Evolutionary conservation across 352 stramenopile species (phyloP).

Genomic region (Pythium sukuiense): DNA sequence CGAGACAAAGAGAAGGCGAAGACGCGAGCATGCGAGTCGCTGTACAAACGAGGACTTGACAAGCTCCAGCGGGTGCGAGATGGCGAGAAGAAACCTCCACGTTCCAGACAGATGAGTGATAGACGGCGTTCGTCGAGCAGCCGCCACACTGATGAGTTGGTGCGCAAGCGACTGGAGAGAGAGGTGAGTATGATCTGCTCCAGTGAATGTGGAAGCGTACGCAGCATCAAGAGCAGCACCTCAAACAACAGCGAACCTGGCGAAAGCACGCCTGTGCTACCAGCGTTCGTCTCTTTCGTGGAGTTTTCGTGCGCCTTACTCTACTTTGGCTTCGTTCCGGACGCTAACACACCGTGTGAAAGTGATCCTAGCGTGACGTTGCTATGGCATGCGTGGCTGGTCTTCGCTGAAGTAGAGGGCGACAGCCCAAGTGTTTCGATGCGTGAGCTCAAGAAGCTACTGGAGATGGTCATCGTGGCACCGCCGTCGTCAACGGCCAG

Average conservation of each 20-base stretch:
- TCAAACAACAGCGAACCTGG: background rate
- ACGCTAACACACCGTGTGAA: slow-evolving; percentile 40
- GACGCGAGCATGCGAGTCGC: slow-evolving; percentile 42
- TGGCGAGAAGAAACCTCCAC: background rate
- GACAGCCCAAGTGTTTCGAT: slow-evolving; percentile 16
- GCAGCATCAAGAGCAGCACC: background rate
- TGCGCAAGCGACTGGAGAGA: slow-evolving; percentile 39
- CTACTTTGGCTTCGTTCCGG: slow-evolving; percentile 55
- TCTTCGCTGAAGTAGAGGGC: slow-evolving; percentile 23
- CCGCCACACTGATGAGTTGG: slow-evolving; percentile 35
- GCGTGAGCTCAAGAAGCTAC: slow-evolving; percentile 23
- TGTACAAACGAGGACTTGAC: slow-evolving; percentile 50
- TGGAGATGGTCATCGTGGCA: slow-evolving; percentile 29
- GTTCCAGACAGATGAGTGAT: background rate
- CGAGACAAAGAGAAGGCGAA: slow-evolving; percentile 22
- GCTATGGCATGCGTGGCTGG: slow-evolving; percentile 54
- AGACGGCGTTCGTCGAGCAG: slow-evolving; percentile 1
- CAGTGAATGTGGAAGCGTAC: background rate
- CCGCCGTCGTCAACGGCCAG: background rate
- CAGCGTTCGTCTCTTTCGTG: slow-evolving; percentile 29
- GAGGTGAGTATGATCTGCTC: slow-evolving; percentile 33
- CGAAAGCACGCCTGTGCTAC: background rate
- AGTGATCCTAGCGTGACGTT: slow-evolving; percentile 36
- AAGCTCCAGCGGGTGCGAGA: slow-evolving; percentile 33
- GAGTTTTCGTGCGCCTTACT: slow-evolving; percentile 61